Percentiles rank a stretch among this genome's conserved stretches.
These are phyloP conservation scores for Paspalum notatum DNA, from an alignment of 176 grass and related monocot species.

Conservation along the genomic window DNA sequence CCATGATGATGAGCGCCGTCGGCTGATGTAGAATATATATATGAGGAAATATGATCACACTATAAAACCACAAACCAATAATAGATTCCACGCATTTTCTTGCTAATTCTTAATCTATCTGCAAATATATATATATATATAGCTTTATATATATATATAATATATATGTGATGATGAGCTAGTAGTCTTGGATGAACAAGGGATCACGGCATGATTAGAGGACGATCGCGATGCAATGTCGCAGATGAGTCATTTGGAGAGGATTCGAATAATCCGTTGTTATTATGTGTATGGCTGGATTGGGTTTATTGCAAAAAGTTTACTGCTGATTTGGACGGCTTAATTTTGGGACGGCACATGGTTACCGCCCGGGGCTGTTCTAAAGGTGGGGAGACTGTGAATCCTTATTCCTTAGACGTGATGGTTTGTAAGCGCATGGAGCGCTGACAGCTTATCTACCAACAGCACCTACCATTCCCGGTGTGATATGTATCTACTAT, in stretches of 20 bases:
- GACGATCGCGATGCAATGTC: constrained; percentile 18
- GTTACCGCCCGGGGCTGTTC: not conserved
- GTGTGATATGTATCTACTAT: too few species aligned
- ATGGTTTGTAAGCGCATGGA: constrained; percentile 7
- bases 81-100: not conserved
- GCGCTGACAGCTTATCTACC: constrained; percentile 18
- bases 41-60: not conserved
- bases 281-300: constrained; percentile 10
- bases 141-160: not conserved
- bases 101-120: not conserved
- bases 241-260: not conserved
- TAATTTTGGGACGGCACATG: not conserved
- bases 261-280: constrained; percentile 31
- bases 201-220: constrained; percentile 34
- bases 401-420: not conserved
- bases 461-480: not conserved
- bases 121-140: not conserved
- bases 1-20: not conserved
- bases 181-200: constrained; percentile 20
- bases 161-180: not conserved
- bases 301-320: too few species aligned
- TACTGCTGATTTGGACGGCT: not conserved
- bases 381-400: not conserved
- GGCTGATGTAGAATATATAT: not conserved
- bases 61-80: not conserved